These are phyloP conservation scores for Fusarium sp. DNA, from an alignment of 2,329 filamentous ascomycete species.

Conservation along the genomic window DNA sequence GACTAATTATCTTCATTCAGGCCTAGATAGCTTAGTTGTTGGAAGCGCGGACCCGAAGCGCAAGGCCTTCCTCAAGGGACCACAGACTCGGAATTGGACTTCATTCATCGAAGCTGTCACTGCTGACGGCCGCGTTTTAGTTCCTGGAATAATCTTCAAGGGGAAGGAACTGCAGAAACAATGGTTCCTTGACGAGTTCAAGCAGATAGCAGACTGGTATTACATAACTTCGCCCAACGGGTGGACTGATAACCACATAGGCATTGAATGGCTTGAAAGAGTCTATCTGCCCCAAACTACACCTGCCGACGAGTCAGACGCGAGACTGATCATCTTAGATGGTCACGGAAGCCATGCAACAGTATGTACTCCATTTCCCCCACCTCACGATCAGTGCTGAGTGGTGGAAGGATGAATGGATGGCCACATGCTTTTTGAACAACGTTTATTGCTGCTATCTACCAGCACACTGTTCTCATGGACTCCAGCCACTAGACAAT, in stretches of 20 bases:
- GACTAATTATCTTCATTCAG: too few relatives aligned
- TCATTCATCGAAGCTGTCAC: slow-evolving; percentile 20
- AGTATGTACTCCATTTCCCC: not conserved
- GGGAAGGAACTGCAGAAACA: slow-evolving; percentile 21
- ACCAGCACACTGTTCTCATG: not conserved
- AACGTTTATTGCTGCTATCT: not conserved
- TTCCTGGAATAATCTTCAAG: slow-evolving; percentile 26
- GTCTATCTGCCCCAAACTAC: slow-evolving; percentile 6
- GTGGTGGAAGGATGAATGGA: not conserved
- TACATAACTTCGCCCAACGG: slow-evolving; percentile 9
- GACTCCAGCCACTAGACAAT: not conserved
- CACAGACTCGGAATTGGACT: too few relatives aligned
- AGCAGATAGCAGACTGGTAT: too few relatives aligned
- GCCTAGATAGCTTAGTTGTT: too few relatives aligned
- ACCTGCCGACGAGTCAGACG: not conserved
- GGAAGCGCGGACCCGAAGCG: too few relatives aligned
- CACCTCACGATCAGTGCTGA: not conserved
- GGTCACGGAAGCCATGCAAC: slow-evolving; percentile 10
- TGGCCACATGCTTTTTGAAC: too few relatives aligned
- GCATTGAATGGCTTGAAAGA: slow-evolving; percentile 7
- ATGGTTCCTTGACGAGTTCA: slow-evolving; percentile 23
- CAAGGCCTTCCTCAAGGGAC: too few relatives aligned
- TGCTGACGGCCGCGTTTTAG: slow-evolving; percentile 1
- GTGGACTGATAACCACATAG: slow-evolving; percentile 19
- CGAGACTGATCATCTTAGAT: slow-evolving; percentile 24